Evolutionary conservation across 805 yeast species (phyloP).

Genomic region (Wickerhamiella allomyrinae): DNA sequence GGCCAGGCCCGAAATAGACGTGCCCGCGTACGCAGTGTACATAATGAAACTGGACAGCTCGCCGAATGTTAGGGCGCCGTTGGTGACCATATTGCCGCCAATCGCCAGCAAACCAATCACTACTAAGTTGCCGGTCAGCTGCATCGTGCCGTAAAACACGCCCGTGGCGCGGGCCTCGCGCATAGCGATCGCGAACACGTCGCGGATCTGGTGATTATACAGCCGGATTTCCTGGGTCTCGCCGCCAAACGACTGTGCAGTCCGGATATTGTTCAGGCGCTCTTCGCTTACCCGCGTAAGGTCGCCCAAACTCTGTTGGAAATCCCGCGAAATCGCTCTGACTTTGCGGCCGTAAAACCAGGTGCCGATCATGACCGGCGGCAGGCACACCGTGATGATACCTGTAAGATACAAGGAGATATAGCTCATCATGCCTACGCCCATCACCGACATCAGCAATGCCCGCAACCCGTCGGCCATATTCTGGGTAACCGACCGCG

Average conservation of each 20-base stretch:
- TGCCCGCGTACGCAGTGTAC: constrained; percentile 89
- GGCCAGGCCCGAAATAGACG: constrained; percentile 83
- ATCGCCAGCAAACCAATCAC: constrained; percentile 60
- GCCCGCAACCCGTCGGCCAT: constrained; percentile 87
- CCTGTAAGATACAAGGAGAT: constrained; percentile 74
- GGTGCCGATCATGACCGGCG: constrained; percentile 71
- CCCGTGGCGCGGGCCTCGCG: constrained; percentile 72
- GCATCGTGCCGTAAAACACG: constrained; percentile 61
- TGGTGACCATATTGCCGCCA: constrained; percentile 70
- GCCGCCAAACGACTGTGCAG: constrained; percentile 84
- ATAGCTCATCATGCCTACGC: constrained; percentile 80
- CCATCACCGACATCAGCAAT: constrained; percentile 67
- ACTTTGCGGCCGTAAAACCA: constrained; percentile 69
- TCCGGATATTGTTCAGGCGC: constrained; percentile 67
- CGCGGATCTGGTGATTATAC: constrained; percentile 57
- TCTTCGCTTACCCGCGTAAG: constrained; percentile 87
- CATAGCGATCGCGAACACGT: constrained; percentile 52
- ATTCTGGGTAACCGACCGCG: constrained; percentile 76
- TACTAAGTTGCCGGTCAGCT: constrained; percentile 70
- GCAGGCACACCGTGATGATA: constrained; percentile 65
- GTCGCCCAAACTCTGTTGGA: constrained; percentile 74
- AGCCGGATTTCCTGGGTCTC: constrained; percentile 64
- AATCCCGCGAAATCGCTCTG: constrained; percentile 53
- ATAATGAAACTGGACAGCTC: constrained; percentile 85
- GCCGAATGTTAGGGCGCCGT: constrained; percentile 69